Conservation (phyloP, 768 basidiomycete genomes). For the Dictyophora rubrovolvata region DNA sequence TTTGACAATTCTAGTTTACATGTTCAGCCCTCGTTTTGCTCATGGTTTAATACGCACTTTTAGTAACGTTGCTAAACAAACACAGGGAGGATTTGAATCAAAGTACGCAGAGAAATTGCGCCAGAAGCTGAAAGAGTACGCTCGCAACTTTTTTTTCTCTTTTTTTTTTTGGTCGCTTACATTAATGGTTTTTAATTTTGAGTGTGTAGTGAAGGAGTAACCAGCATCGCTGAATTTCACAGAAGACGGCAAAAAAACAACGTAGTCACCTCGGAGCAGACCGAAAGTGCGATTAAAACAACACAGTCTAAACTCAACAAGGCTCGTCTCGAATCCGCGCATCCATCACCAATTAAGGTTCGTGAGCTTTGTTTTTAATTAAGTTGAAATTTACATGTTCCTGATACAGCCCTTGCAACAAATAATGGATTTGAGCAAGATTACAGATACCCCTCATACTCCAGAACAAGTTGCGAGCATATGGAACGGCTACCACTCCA, state of each 20-base stretch:
- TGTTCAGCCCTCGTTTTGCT: no score
- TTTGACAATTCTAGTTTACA: no score
- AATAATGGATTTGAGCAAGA: constrained; percentile 66
- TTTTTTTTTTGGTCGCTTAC: constrained; percentile 10
- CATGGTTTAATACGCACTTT: neutral
- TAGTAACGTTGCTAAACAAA: neutral
- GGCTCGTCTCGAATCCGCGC: no score
- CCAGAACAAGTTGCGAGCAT: constrained; percentile 65
- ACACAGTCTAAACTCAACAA: constrained; percentile 18
- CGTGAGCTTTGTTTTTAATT: constrained; percentile 12
- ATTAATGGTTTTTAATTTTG: constrained; percentile 12
- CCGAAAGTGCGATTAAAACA: constrained; percentile 16
- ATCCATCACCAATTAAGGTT: constrained; percentile 51
- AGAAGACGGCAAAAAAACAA: constrained; percentile 21
- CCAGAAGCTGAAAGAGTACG: constrained; percentile 56
- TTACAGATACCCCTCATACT: constrained; percentile 60
- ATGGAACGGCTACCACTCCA: constrained; percentile 85
- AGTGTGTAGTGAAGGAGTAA: constrained; percentile 28
- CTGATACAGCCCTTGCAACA: constrained; percentile 59
- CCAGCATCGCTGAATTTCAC: constrained; percentile 28
- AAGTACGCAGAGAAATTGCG: constrained; percentile 67
- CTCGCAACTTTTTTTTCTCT: constrained; percentile 11
- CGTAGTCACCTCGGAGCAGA: neutral
- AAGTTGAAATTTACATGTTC: neutral
- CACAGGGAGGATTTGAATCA: neutral